Base-by-base conservation (phyloP, 75 land plant genomes). In the Larix kaempferi region DNA sequence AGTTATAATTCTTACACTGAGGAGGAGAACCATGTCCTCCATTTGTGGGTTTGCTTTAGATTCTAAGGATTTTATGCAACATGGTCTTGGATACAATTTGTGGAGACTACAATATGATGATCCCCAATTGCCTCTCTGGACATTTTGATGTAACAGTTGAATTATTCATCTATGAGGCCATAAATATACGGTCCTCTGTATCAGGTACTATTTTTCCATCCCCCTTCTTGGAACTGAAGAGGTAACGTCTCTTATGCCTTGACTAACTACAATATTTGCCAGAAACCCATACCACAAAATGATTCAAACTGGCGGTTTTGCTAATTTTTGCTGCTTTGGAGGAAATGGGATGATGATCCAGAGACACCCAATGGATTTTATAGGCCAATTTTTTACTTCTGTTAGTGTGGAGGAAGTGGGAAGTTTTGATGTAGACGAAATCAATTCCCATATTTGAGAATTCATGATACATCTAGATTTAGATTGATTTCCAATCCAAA, bases 141-240 rank as follows among this genome's bases (percentile, higher is more conserved):
- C n/a, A n/a, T n/a, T n/a, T n/a, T n/a, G n/a, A n/a, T n/a, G n/a
- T n/a, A n/a, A n/a, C n/a, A n/a, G n/a, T n/a, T n/a, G n/a, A n/a
- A n/a, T n/a, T n/a, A n/a, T n/a, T 76, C 64, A 21, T 61, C 87
- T 19, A 82, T 83, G 49, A 85, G 57, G 16, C 77, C 87, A 29
- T 86, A 74, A 90, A 58, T 7, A 77, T 6, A 19, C 49, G 39
- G 71, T 39, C 49, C 22, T 37, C 71, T 39, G 21, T 58, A 21
- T 82, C 82, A 61, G 83, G 83, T 69, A 79, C 56, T 21, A 29
- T 73, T 74, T 49, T 57, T 15, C 73, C 75, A 59, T 21, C 56
- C 44, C 52, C 76, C 69, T 86, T 75, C 44, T 22, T 17, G 5
- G 69, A 44, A 66, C 41, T 66, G 22, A 67, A 39, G 2, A 39